These are phyloP conservation scores for Neofusicoccum sp. DNA, from an alignment of 2,329 filamentous ascomycete genomes.

Conservation along the genomic window DNA sequence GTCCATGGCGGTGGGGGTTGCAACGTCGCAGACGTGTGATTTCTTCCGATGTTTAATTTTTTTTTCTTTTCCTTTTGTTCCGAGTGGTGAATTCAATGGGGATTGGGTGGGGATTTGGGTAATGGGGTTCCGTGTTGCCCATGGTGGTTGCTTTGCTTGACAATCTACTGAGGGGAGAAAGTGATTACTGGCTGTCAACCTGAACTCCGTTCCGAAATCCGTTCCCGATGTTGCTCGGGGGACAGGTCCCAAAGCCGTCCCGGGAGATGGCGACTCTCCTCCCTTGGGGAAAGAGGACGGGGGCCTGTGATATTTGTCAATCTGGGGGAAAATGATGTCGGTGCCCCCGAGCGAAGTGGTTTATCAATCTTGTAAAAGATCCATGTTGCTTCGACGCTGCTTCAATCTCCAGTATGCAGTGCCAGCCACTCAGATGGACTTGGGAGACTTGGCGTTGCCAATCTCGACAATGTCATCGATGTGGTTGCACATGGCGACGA, in stretches of 20 bases:
- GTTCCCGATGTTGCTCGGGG: neutral
- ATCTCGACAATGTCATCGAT: constrained; percentile 93
- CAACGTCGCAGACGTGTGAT: constrained; percentile 7
- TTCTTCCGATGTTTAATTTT: neutral
- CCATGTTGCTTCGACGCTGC: constrained; percentile 1
- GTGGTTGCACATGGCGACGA: constrained; percentile 97
- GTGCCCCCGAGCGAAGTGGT: neutral
- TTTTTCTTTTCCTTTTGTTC: constrained; percentile 4
- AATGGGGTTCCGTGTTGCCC: neutral
- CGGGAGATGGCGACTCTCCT: constrained; percentile 13
- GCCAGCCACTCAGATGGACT: constrained; percentile 39
- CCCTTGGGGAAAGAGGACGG: neutral
- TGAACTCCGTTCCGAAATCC: constrained; percentile 12
- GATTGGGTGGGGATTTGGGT: neutral
- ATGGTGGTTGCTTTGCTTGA: neutral
- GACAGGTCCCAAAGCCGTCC: neutral
- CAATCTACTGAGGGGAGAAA: constrained; percentile 12
- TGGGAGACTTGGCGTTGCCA: constrained; percentile 36
- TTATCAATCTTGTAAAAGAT: constrained; percentile 6
- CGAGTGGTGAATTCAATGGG: constrained; percentile 12
- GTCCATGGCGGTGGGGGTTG: constrained; percentile 10
- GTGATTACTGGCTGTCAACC: constrained; percentile 1
- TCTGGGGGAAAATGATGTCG: neutral
- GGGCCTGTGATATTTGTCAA: neutral
- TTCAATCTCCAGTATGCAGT: neutral